A percentile compares a stretch with the other conserved stretches of the same genome.
These are phyloP conservation scores for Metschnikowia corniflorae DNA, from an alignment of 805 yeast species.

Conservation along the genomic window DNA sequence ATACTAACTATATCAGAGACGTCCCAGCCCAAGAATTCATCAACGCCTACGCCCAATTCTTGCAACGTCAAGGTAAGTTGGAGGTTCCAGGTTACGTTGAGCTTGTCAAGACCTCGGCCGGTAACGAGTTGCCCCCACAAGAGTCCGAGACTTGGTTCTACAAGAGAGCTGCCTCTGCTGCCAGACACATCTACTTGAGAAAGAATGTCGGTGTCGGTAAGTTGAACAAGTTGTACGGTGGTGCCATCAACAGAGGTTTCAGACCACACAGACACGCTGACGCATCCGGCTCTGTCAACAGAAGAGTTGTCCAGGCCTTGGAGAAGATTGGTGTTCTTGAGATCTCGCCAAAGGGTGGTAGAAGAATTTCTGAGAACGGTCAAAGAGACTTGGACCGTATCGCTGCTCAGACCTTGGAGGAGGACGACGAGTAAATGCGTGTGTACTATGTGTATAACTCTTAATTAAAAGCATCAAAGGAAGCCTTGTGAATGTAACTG, in stretches of 20 bases:
- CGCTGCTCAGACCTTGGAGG: slow-evolving; percentile 97
- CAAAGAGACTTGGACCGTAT: slow-evolving; percentile 99
- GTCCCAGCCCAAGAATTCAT: slow-evolving; percentile 99
- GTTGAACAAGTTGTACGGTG: slow-evolving; percentile 98
- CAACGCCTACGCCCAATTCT: slow-evolving; percentile 98
- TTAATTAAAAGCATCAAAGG: slow-evolving; percentile 17
- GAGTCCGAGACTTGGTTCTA: slow-evolving; percentile 99
- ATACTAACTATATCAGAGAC: slow-evolving; percentile 70
- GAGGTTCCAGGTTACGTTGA: slow-evolving; percentile 99
- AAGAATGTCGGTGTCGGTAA: slow-evolving; percentile 99
- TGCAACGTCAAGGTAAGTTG: slow-evolving; percentile 99
- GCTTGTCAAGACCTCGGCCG: slow-evolving; percentile 97
- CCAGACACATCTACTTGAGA: slow-evolving; percentile 99
- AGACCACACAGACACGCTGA: slow-evolving; percentile 98
- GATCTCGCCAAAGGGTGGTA: slow-evolving; percentile 96
- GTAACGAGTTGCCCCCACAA: slow-evolving; percentile 99
- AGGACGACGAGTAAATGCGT: slow-evolving; percentile 54
- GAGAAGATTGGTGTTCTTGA: slow-evolving; percentile 98
- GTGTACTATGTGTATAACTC: slow-evolving; percentile 16
- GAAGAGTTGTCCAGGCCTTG: slow-evolving; percentile 96
- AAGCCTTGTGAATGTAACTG: too few relatives aligned
- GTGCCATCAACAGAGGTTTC: slow-evolving; percentile 98
- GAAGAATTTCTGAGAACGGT: slow-evolving; percentile 98
- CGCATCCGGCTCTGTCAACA: slow-evolving; percentile 99
- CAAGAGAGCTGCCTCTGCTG: slow-evolving; percentile 99